Evolutionary conservation across 164 flowering plant genomes (phyloP).

Genomic region (Protea cynaroides): DNA sequence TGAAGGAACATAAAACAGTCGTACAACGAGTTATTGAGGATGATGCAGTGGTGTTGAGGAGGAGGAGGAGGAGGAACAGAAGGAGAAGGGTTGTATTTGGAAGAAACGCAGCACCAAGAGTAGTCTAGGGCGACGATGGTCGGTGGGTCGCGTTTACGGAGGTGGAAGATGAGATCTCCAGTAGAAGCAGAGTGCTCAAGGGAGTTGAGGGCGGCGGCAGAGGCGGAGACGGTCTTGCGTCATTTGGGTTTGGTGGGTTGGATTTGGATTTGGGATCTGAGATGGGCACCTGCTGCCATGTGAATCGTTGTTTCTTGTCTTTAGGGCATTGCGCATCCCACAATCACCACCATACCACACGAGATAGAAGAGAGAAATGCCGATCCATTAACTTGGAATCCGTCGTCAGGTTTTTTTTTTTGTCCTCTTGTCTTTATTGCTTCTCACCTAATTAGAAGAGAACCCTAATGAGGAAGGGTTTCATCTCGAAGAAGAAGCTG

Average conservation of each 20-base stretch:
- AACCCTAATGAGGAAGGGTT: too few relatives aligned
- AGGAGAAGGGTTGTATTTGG: conserved; percentile 17
- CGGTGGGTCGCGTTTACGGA: conserved; percentile 32
- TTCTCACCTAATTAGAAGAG: too few relatives aligned
- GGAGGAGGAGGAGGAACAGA: conserved; percentile 16
- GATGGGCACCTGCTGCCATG: conserved; percentile 40
- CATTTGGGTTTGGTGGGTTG: conserved; percentile 49
- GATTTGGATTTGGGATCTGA: conserved; percentile 30
- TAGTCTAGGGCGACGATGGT: conserved; percentile 33
- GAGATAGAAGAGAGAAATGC: too few relatives aligned
- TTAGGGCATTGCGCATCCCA: too few relatives aligned
- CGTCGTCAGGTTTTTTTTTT: too few relatives aligned
- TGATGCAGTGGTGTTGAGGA: conserved; percentile 5
- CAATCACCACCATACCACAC: too few relatives aligned
- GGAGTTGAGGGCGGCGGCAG: conserved; percentile 15
- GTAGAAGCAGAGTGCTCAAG: conserved; percentile 1
- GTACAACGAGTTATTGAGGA: neutral
- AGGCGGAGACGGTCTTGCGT: conserved; percentile 56
- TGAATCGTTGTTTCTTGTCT: neutral
- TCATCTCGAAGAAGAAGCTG: too few relatives aligned
- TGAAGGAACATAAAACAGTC: too few relatives aligned
- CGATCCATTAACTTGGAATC: too few relatives aligned
- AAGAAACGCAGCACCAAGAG: conserved; percentile 49
- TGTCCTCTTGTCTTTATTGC: too few relatives aligned
- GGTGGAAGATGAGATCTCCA: conserved; percentile 5